Conservation (phyloP, 345 rosid genomes). For the Lenwebbia sp. region DNA sequence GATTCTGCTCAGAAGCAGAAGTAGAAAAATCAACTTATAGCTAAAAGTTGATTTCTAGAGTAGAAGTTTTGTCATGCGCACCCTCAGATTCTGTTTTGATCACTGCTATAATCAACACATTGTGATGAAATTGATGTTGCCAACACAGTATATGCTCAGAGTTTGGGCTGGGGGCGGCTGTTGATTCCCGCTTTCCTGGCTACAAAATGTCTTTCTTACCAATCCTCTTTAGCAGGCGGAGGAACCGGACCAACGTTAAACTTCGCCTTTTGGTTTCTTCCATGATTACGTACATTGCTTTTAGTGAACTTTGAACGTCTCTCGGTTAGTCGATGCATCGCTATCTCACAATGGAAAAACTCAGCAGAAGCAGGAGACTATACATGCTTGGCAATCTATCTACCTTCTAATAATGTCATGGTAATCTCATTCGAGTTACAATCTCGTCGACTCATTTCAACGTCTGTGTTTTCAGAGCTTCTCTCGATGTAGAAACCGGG, state of each 20-base stretch:
- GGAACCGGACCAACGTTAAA: not conserved
- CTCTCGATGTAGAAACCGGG: not conserved
- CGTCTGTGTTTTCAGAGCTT: not conserved
- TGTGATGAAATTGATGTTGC: not conserved
- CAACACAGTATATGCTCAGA: not conserved
- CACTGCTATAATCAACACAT: not conserved
- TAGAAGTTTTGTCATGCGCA: too few species aligned
- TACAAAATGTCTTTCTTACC: not conserved
- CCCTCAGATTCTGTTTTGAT: not conserved
- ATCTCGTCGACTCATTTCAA: not conserved
- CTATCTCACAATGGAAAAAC: not conserved
- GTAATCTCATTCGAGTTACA: not conserved
- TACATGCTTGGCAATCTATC: not conserved
- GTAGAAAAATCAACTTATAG: too few species aligned
- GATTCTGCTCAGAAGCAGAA: too few species aligned
- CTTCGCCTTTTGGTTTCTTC: not conserved
- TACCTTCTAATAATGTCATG: not conserved
- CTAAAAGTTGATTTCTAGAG: too few species aligned
- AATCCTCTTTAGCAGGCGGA: not conserved
- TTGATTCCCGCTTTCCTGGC: not conserved
- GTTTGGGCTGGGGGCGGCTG: not conserved
- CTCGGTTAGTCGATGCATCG: too few species aligned
- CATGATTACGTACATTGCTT: not conserved
- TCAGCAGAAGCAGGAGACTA: not conserved
- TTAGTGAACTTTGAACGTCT: not conserved